phyloP scores from a whole-genome alignment of 441 rosid genomes.

The Gossypium trilobum region DNA sequence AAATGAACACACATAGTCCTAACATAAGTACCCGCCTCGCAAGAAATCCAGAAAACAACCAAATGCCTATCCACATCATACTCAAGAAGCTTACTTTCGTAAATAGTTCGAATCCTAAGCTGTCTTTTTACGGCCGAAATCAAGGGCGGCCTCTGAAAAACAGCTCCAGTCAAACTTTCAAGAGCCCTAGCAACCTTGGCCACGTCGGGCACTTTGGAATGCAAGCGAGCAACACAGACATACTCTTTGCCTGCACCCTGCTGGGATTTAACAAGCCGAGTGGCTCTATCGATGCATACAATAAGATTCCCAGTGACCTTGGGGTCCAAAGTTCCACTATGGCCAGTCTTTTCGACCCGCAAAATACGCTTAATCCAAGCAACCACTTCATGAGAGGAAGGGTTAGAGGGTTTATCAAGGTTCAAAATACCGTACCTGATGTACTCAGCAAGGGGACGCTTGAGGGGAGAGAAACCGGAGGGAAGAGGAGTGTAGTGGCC shows the following conservation, averaged over 20 bases:
- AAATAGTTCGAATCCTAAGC: slow-evolving; percentile 83
- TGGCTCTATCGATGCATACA: slow-evolving; percentile 85
- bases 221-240: slow-evolving; percentile 82
- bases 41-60: slow-evolving; percentile 90
- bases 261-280: slow-evolving; percentile 83
- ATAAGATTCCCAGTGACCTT: slow-evolving; percentile 84
- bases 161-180: slow-evolving; percentile 79
- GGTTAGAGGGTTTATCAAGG: slow-evolving; percentile 83
- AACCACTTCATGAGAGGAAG: slow-evolving; percentile 87
- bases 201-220: slow-evolving; percentile 63
- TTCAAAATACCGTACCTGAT: slow-evolving; percentile 69
- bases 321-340: slow-evolving; percentile 84
- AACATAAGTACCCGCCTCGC: slow-evolving; percentile 90
- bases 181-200: slow-evolving; percentile 82
- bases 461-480: slow-evolving; percentile 70
- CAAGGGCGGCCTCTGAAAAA: slow-evolving; percentile 77
- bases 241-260: slow-evolving; percentile 94
- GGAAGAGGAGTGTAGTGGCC: slow-evolving; percentile 91
- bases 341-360: slow-evolving; percentile 73
- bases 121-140: slow-evolving; percentile 86
- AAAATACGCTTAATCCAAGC: slow-evolving; percentile 91
- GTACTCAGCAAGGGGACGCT: slow-evolving; percentile 66
- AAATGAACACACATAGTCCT: slow-evolving; percentile 88
- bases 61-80: slow-evolving; percentile 67
- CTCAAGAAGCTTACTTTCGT: slow-evolving; percentile 79